Conservation (phyloP, 2,329 filamentous ascomycete species). For the Sclerotinia nivalis region DNA sequence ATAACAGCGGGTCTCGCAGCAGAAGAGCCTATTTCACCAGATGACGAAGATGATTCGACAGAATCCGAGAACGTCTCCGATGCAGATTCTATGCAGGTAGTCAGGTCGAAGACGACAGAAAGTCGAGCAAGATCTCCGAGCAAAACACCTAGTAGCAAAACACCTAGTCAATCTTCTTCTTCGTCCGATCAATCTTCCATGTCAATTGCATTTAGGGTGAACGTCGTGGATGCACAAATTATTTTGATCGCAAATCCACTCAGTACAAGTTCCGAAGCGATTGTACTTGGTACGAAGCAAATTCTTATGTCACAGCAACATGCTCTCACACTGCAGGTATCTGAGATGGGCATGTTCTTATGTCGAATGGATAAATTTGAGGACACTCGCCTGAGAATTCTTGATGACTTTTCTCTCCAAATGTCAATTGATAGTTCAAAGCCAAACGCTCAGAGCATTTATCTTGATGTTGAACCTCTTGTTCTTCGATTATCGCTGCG, state of each 20-base stretch:
- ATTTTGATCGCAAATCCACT: slow-evolving; percentile 95
- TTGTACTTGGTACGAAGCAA: slow-evolving; percentile 92
- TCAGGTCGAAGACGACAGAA: slow-evolving; percentile 19
- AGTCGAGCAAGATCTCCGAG: slow-evolving; percentile 33
- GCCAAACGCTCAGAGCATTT: slow-evolving; percentile 70
- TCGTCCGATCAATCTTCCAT: slow-evolving; percentile 51
- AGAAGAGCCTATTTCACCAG: slow-evolving; percentile 57
- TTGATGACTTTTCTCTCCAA: slow-evolving; percentile 94
- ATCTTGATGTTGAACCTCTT: slow-evolving; percentile 85
- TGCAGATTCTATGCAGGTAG: slow-evolving; percentile 51
- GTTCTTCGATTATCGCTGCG: slow-evolving; percentile 87
- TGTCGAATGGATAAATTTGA: slow-evolving; percentile 99
- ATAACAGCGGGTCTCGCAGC: slow-evolving; percentile 69
- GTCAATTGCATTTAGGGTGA: slow-evolving; percentile 83
- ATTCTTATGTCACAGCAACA: slow-evolving; percentile 91
- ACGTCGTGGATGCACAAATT: slow-evolving; percentile 93
- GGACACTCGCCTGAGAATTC: slow-evolving; percentile 81
- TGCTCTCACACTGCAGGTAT: slow-evolving; percentile 88
- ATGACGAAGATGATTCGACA: slow-evolving; percentile 52
- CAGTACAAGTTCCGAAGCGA: slow-evolving; percentile 87
- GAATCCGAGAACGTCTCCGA: slow-evolving; percentile 62
- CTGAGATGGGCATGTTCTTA: slow-evolving; percentile 95
- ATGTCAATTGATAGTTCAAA: slow-evolving; percentile 77
- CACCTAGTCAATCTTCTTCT: slow-evolving; percentile 37
- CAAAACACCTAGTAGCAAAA: slow-evolving; percentile 32